A percentile compares a stretch with the other conserved stretches of the same genome.
These are phyloP conservation scores for Aspergillus mulundensis DNA, from an alignment of 495 filamentous ascomycete genomes.

Conservation along the genomic window DNA sequence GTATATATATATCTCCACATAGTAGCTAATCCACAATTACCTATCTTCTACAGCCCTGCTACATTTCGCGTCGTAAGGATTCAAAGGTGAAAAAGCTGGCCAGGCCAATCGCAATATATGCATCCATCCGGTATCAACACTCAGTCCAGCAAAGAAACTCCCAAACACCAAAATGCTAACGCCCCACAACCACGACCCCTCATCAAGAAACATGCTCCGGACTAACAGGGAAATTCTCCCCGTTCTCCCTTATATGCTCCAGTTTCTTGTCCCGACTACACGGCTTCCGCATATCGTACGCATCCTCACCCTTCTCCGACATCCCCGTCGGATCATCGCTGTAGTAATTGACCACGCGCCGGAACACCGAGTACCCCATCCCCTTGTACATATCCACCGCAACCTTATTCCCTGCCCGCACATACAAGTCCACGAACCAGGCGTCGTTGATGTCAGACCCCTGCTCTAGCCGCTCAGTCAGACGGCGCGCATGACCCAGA, in stretches of 20 bases:
- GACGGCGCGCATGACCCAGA: slow-evolving; percentile 74
- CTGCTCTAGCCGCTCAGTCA: slow-evolving; percentile 74
- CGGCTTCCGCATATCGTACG: slow-evolving; percentile 94
- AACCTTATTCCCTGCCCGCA: slow-evolving; percentile 79
- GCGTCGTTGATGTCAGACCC: slow-evolving; percentile 74
- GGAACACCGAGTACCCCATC: slow-evolving; percentile 84
- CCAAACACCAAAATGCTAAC: slow-evolving; percentile 17
- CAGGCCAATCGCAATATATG: not conserved
- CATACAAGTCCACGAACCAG: slow-evolving; percentile 96
- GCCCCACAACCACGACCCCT: not conserved
- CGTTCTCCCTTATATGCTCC: slow-evolving; percentile 75
- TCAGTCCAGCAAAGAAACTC: slow-evolving; percentile 1
- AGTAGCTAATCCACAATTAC: not conserved
- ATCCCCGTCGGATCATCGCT: slow-evolving; percentile 65
- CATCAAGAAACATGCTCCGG: slow-evolving; percentile 70
- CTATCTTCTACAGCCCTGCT: not conserved
- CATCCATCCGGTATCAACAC: slow-evolving; percentile 1
- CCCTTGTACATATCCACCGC: slow-evolving; percentile 84
- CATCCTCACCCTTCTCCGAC: slow-evolving; percentile 66
- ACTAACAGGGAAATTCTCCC: slow-evolving; percentile 73
- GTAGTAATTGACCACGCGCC: slow-evolving; percentile 87
- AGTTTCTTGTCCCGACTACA: slow-evolving; percentile 75
- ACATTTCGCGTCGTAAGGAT: not conserved
- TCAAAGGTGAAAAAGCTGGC: not conserved
- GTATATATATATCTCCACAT: slow-evolving; percentile 1